Evolutionary conservation across 1,284 basidiomycete species (phyloP).

Genomic region (Amylostereum chailletii): DNA sequence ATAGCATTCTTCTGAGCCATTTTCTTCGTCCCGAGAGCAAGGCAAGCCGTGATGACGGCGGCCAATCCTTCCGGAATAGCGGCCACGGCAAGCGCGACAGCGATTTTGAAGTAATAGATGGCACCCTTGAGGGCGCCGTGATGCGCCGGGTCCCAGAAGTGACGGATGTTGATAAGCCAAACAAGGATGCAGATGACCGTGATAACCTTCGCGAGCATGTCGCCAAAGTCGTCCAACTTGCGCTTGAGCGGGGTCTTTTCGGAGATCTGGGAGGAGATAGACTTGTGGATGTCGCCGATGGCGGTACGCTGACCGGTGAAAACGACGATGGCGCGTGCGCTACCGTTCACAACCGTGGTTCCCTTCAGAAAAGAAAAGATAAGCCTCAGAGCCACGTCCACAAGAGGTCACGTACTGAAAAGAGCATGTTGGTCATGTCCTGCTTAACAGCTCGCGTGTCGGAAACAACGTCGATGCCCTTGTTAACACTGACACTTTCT

Average conservation of each 20-base stretch:
- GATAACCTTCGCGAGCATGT: slow-evolving; percentile 93
- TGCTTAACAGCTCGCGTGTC: slow-evolving; percentile 85
- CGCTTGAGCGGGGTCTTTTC: slow-evolving; percentile 95
- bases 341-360: slow-evolving; percentile 90
- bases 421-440: slow-evolving; percentile 92
- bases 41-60: slow-evolving; percentile 93
- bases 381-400: not conserved
- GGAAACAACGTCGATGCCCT: slow-evolving; percentile 56
- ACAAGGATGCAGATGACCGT: slow-evolving; percentile 91
- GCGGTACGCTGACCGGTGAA: slow-evolving; percentile 82
- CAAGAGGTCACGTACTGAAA: slow-evolving; percentile 52
- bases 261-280: slow-evolving; percentile 80
- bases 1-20: slow-evolving; percentile 98
- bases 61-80: slow-evolving; percentile 95
- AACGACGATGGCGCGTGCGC: slow-evolving; percentile 76
- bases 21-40: slow-evolving; percentile 92
- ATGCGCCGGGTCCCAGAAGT: slow-evolving; percentile 90
- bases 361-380: slow-evolving; percentile 41
- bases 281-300: slow-evolving; percentile 92
- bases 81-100: slow-evolving; percentile 91
- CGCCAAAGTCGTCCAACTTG: slow-evolving; percentile 94
- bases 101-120: slow-evolving; percentile 97
- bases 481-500: slow-evolving; percentile 84
- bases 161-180: slow-evolving; percentile 91
- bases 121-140: slow-evolving; percentile 86